A percentile compares a stretch with the other conserved stretches of the same genome.
phyloP scores from a whole-genome alignment of 257 asterid genomes.

The Agastache rugosa region DNA sequence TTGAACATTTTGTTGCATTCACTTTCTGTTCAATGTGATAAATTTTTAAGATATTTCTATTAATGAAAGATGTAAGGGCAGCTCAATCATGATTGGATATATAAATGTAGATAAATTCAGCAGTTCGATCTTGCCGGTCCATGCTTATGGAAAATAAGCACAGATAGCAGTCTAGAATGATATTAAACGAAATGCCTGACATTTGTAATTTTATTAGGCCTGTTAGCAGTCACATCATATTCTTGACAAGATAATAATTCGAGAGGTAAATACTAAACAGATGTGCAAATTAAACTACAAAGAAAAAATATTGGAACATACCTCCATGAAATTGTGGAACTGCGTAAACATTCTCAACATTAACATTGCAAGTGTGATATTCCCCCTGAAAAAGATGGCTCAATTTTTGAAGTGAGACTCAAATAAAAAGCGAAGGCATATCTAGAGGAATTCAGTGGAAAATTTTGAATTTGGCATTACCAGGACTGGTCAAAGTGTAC shows the following conservation, averaged over 20 bases:
- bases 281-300: background rate
- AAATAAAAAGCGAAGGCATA: conserved; percentile 7
- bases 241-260: background rate
- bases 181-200: background rate
- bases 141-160: conserved; percentile 5
- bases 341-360: conserved; percentile 98
- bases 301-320: conserved; percentile 32
- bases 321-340: conserved; percentile 99
- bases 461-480: conserved; percentile 46
- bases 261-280: background rate
- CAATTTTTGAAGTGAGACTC: conserved; percentile 12
- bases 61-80: conserved; percentile 12
- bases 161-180: conserved; percentile 1
- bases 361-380: conserved; percentile 63
- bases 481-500: conserved; percentile 99
- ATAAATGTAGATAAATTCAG: conserved; percentile 10
- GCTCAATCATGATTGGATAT: conserved; percentile 15
- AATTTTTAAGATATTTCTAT: conserved; percentile 9
- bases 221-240: conserved; percentile 14
- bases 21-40: conserved; percentile 15
- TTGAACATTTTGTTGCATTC: background rate
- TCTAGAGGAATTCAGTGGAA: conserved; percentile 1
- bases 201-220: background rate
- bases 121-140: conserved; percentile 22
- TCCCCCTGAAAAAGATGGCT: conserved; percentile 70